phyloP scores from a whole-genome alignment of 192 early-diverging fungal genomes.

The Obelidium mucronatum region DNA sequence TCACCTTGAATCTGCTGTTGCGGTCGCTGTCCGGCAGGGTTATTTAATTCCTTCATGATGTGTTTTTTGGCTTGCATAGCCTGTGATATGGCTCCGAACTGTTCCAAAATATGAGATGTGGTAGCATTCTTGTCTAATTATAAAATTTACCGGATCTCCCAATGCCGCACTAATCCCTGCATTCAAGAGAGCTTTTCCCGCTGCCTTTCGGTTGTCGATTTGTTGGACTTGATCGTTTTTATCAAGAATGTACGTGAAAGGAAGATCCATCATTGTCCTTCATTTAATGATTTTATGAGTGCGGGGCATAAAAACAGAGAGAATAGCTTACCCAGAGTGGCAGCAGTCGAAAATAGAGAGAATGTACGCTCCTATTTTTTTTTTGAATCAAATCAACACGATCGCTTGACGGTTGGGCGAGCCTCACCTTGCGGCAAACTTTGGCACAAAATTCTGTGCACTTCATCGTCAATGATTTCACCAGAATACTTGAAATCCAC shows the following conservation, averaged over 20 bases:
- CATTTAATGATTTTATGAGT: too few relatives aligned
- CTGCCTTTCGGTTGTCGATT: conserved; percentile 14
- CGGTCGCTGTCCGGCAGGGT: conserved; percentile 10
- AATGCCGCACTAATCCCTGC: conserved; percentile 35
- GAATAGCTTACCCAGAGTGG: conserved; percentile 62
- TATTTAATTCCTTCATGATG: conserved; percentile 31
- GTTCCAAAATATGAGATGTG: conserved; percentile 18
- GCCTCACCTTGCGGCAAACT: conserved; percentile 59
- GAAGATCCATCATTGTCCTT: conserved; percentile 46
- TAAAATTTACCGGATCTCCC: conserved; percentile 30
- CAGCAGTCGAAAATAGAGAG: conserved; percentile 76
- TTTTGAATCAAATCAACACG: too few relatives aligned
- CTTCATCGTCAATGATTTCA: conserved; percentile 72
- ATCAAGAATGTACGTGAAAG: conserved; percentile 54
- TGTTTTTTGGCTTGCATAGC: conserved; percentile 13
- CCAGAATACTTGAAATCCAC: conserved; percentile 73
- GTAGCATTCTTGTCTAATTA: too few relatives aligned
- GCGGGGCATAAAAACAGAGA: too few relatives aligned
- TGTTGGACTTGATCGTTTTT: conserved; percentile 41
- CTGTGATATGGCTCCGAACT: conserved; percentile 7
- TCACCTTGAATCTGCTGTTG: conserved; percentile 30
- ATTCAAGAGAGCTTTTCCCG: conserved; percentile 19
- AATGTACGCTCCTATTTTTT: conserved; percentile 70
- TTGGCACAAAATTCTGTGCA: conserved; percentile 67
- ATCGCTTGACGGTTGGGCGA: neutral